Evolutionary conservation across 2,329 filamentous ascomycete species (phyloP), one percentile per base, ranked within the genome.

Genomic region (Aureobasidium sp.): DNA sequence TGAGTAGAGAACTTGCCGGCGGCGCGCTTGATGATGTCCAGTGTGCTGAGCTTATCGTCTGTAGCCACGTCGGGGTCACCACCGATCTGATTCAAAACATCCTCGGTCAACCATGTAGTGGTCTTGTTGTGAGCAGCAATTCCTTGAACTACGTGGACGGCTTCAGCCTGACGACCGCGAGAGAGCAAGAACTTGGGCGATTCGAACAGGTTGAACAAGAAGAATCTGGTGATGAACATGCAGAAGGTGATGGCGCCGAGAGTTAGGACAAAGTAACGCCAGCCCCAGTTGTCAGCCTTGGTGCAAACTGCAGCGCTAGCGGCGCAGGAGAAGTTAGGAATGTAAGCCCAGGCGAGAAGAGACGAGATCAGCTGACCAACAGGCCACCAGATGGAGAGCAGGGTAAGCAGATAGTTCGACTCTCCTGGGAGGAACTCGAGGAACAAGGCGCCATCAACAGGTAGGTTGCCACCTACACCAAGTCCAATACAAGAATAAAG

Each of bases 371-470:
- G 75, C 64, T 93, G 87, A 5, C 88, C 89, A 16, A 94, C 71
- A 0, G 88, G 86, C 88, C 89, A 95, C 85, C 87, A 93, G 6
- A 90, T 79, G 6, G 86, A 89, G n/a, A 94, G 74, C 42, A 91
- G 74, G 0, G 88, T 93, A 25, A 86, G 84, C n/a, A 90, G 71
- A 62, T 87, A 90, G 6, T 86, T 86, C 6, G 32, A 21, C 84
- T 59, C 8, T 56, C 50, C 10, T 37, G 89, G 89, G 1, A 94
- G 71, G 59, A 91, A 91, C 63, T 95, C 89, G 32, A 94, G 76
- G 66, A 94, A 93, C 2, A 93, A 73, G 0, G 87, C 85, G 29
- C 86, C 86, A 66, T 91, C 87, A 1, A 90, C 85, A 1, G 85
- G 85, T 17, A 90, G 71, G 62, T 88, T 91, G 4, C 88, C 88